Percentiles rank a stretch among this genome's conserved stretches.
Conservation (phyloP, 2,329 filamentous ascomycete species). For the Zalaria sp. region DNA sequence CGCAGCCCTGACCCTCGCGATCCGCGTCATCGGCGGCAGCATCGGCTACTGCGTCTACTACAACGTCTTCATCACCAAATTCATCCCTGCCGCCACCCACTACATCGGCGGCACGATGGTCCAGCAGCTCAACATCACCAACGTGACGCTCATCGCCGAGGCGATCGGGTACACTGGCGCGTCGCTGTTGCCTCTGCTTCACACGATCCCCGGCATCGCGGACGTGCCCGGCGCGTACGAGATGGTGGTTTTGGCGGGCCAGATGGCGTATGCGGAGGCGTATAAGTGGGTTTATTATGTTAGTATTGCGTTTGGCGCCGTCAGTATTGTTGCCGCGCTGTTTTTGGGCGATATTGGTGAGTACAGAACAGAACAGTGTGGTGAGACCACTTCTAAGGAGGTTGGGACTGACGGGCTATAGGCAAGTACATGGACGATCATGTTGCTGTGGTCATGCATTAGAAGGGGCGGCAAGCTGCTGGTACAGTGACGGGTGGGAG, state of each 20-base stretch:
- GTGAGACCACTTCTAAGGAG: no score
- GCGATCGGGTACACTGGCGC: conserved; percentile 40
- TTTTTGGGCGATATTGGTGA: conserved; percentile 35
- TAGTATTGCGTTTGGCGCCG: conserved; percentile 46
- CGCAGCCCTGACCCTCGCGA: conserved; percentile 52
- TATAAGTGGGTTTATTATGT: conserved; percentile 50
- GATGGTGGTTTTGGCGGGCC: conserved; percentile 40
- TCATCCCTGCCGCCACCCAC: conserved; percentile 28
- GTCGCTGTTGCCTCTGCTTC: conserved; percentile 35
- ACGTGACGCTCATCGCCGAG: conserved; percentile 29
- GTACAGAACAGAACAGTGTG: conserved; percentile 3
- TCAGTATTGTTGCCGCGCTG: conserved; percentile 42
- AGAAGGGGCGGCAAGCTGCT: neutral
- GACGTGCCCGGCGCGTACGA: conserved; percentile 36
- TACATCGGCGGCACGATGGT: conserved; percentile 39
- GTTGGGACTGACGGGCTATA: conserved; percentile 15
- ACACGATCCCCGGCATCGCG: conserved; percentile 36
- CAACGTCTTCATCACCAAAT: conserved; percentile 38
- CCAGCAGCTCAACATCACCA: conserved; percentile 34
- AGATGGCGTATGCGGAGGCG: conserved; percentile 41
- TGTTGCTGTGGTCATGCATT: conserved; percentile 9
- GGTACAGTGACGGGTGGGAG: no score
- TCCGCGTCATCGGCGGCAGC: conserved; percentile 53
- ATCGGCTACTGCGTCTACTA: conserved; percentile 37
- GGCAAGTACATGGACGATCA: conserved; percentile 17